Evolutionary conservation across 441 rosid genomes (phyloP), one percentile per base, ranked within the genome.

Genomic region (Breynia disticha): DNA sequence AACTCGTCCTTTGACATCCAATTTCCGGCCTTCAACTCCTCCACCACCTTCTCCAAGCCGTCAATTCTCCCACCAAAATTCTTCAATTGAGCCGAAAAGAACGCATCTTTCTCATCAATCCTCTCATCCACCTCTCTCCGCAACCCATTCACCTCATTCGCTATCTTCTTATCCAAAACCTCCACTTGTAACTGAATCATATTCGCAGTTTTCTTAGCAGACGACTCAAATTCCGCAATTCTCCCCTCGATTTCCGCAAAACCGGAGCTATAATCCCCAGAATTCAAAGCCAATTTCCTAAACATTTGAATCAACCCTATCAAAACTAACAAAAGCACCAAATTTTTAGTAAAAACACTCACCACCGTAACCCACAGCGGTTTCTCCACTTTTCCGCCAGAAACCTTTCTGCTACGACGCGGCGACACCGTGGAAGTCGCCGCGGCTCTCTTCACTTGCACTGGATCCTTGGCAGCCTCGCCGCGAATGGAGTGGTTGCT

Each of bases 171-270:
- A 54, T 85, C 85, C 10, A 85, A 82, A 22, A 79, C 93, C 19
- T 89, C 97, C 22, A 87, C 80, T 67, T 93, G 97, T 48, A 80
- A 69, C 75, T 89, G 99, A 55, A 94, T 77, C 74, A 80, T 80
- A 60, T 61, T 82, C 17, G 79, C 69, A 0, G 95, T 76, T 4
- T 73, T 70, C 76, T 84, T 89, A 15, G 83, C 45, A 19, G 81
- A 63, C 17, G 69, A 72, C 76, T 86, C 93, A 38, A 84, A 93
- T 41, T 84, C 89, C 11, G 93, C 73, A 43, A 89, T 76, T 55
- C 86, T 74, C 32, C 80, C 77, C 63, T 84, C 90, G 15, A 90
- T 62, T 54, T 83, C 96, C 1, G 87, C 68, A 18, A 80, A 64
- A n/a, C 69, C 83, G 13, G 0, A 11, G 6, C 3, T 11, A 19